Conservation (phyloP, 192 early-diverging fungal genomes). For the Powellomyces hirtus region DNA sequence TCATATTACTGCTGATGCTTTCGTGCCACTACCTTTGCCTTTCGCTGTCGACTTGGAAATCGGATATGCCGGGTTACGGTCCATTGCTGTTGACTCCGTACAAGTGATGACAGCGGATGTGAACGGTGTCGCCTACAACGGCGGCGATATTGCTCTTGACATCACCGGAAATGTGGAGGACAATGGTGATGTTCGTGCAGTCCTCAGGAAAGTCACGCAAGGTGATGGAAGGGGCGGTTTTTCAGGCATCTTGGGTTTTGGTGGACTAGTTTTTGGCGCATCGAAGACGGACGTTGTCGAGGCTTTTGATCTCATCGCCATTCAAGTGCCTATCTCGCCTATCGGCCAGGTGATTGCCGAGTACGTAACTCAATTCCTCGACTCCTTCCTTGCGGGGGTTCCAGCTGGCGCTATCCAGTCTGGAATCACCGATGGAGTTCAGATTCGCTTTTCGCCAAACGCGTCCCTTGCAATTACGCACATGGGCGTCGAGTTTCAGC, state of each 20-base stretch:
- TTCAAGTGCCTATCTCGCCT: background rate
- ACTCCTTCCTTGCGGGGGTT: background rate
- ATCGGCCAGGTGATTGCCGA: background rate
- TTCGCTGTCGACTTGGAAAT: conserved; percentile 1
- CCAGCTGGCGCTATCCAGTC: background rate
- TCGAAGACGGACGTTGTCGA: background rate
- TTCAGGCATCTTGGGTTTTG: conserved; percentile 2
- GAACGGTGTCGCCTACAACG: background rate
- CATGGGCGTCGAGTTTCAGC: background rate
- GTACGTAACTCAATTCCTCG: background rate
- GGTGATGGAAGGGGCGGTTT: background rate
- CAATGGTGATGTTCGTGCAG: background rate
- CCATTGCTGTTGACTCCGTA: background rate
- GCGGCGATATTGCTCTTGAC: background rate
- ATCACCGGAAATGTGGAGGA: background rate
- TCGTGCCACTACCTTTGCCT: background rate
- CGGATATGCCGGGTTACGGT: background rate
- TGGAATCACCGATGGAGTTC: background rate
- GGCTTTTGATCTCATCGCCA: background rate
- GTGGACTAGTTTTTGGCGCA: background rate
- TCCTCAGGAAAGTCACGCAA: background rate
- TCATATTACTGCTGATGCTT: background rate
- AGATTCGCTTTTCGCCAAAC: background rate
- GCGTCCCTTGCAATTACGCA: background rate
- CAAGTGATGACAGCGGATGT: background rate